Evolutionary conservation across 2,329 filamentous ascomycete genomes (phyloP), one percentile per base, ranked within the genome.

Genomic region (Fusarium neocosmosporiellum): DNA sequence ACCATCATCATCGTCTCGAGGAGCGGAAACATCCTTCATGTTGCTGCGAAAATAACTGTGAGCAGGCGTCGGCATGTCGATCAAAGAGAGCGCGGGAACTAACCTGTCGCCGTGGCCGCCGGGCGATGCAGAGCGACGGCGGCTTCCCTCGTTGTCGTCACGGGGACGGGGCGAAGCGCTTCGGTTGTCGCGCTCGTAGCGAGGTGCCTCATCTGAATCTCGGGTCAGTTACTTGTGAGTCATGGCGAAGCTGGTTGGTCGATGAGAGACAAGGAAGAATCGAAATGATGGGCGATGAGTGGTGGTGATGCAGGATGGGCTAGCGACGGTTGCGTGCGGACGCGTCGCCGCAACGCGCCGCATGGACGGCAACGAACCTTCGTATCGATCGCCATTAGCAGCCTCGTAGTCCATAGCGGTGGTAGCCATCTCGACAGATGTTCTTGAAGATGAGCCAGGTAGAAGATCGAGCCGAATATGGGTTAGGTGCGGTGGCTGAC

Each of bases 331-430:
- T 36, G 54, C 27, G 29, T 53, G 58, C 41, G 46, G 54, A 72
- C 73, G 74, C 76, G 73, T 73, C 43, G 20, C 63, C 59, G 57
- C 50, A 74, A 53, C 72, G 68, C 54, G 63, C 64, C 33, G n/a
- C 46, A 55, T 29, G 33, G 46, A 65, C 54, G 66, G 63, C 60
- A 46, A 77, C 86, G 77, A 84, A 92, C 90, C 90, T 79, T 92
- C 90, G 75, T 91, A 92, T 71, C 88, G 89, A 81, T 91, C 88
- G 78, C 89, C 89, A 78, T 90, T 91, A 73, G 90, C 88, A 80
- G 88, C 89, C 82, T 92, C 90, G 82, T 92, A 92, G 80, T 92
- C 90, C 90, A 92, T 92, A 74, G 89, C 88, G 46, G 88, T 90
- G 72, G 89, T 90, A 65, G 89, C 89, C 89, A 91, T 91, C 74